A percentile compares a stretch with the other conserved stretches of the same genome.
phyloP scores from a whole-genome alignment of 441 rosid species.

The Manihot esculenta region DNA sequence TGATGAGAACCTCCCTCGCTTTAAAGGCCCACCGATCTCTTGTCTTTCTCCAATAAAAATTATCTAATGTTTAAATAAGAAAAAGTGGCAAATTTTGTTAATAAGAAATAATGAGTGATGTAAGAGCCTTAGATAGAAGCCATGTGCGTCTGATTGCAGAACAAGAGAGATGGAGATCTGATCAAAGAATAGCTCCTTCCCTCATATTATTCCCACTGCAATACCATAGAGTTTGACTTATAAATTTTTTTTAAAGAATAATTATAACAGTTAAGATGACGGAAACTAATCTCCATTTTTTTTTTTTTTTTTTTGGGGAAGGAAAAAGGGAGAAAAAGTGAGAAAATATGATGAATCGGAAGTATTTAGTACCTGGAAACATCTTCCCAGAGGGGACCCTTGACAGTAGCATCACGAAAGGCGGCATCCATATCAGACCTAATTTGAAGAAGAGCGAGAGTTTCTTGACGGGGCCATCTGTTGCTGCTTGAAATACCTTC shows the following conservation, averaged over 20 bases:
- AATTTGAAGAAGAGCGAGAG: slow-evolving; percentile 71
- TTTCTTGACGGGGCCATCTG: slow-evolving; percentile 85
- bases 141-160: slow-evolving; percentile 39
- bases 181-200: neutral
- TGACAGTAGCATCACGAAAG: slow-evolving; percentile 76
- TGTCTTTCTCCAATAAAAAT: neutral
- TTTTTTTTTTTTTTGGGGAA: neutral
- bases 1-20: slow-evolving; percentile 5
- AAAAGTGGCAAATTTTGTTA: too few relatives aligned
- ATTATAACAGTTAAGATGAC: neutral
- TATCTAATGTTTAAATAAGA: slow-evolving; percentile 10
- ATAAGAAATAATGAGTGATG: neutral
- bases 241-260: neutral
- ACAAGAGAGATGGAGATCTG: slow-evolving; percentile 24
- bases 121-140: slow-evolving; percentile 28
- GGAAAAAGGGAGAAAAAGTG: slow-evolving; percentile 8
- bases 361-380: slow-evolving; percentile 55
- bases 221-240: neutral
- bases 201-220: neutral
- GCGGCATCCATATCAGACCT: slow-evolving; percentile 82
- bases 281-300: too few relatives aligned
- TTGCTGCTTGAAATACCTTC: slow-evolving; percentile 46
- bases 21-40: slow-evolving; percentile 7
- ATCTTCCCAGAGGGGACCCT: slow-evolving; percentile 87
- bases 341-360: neutral